Base-by-base conservation (phyloP, 2,329 filamentous ascomycete genomes). In the Xylaria sp. region DNA sequence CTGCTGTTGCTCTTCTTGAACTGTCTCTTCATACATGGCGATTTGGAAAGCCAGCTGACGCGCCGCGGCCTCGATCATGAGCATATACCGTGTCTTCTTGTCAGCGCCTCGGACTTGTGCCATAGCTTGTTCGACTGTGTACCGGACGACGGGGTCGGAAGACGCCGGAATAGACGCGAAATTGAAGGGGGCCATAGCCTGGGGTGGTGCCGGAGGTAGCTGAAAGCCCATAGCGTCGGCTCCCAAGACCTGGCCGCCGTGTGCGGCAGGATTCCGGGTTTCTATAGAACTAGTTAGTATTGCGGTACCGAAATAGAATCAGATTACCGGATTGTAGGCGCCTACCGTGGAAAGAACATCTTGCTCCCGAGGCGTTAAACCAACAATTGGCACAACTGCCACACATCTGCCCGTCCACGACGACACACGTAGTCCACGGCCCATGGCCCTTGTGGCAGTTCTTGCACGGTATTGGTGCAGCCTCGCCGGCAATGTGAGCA, bases 301-400 rank as follows among this genome's bases (percentile, higher is more conserved):
- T 56, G 14, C 30, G 8, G 27, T 36, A 27, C 14, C 19, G 17
- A 30, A 39, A 34, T 7, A 47, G 47, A 56, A 24, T 1, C 7
- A 39, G 24, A 27, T 27, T 27, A 53, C 6, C 11, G 34, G 7
- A 11, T 36, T 11, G 34, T 4, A 50, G 4, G 1, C 34, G 76
- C 84, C 71, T 79, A 88, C 87, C 86, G 67, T 89, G 87, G 74
- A 88, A 89, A 14, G 86, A 88, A 69, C 87, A 89, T 59, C 87
- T 79, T 9, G 85, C 83, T 9, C 87, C 87, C 59, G 86, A 88
- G 7, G 87, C 87, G 65, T 89, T 89, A 77, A 86, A 89, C 87
- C 87, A 89, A 75, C 87, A 89, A 74, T 89, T 89, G 65, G 86
- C 84, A 69, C 87, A 89, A 73, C 85, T 88, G 9, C 87, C 87